These are phyloP conservation scores for Amesomyces nigricolor DNA, from an alignment of 2,329 filamentous ascomycete genomes.

Conservation along the genomic window DNA sequence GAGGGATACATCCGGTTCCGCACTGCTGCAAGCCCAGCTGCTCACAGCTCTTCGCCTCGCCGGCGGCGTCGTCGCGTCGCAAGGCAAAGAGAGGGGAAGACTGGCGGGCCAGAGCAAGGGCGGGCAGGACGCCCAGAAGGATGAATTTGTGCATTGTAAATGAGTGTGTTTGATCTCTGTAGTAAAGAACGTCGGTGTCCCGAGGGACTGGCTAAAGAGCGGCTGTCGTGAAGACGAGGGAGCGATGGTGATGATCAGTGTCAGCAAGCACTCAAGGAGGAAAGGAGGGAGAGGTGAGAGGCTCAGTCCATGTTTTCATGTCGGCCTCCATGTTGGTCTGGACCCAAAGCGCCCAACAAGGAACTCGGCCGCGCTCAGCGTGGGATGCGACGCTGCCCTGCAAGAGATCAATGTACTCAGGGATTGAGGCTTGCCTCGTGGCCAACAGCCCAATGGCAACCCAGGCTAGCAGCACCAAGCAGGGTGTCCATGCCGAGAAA, in stretches of 20 bases:
- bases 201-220: slow-evolving; percentile 4
- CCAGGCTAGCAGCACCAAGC: too few species aligned
- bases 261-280: neutral
- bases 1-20: slow-evolving; percentile 10
- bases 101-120: slow-evolving; percentile 10
- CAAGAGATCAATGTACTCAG: neutral
- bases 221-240: slow-evolving; percentile 9
- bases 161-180: neutral
- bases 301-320: neutral
- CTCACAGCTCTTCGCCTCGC: neutral
- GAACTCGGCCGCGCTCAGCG: neutral
- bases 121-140: slow-evolving; percentile 19
- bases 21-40: slow-evolving; percentile 9
- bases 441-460: neutral
- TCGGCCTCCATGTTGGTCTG: neutral
- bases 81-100: slow-evolving; percentile 1
- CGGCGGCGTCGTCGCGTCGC: neutral
- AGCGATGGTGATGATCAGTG: neutral
- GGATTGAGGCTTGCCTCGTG: neutral
- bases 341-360: neutral
- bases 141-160: slow-evolving; percentile 18
- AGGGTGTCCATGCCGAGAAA: neutral
- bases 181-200: slow-evolving; percentile 5
- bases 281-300: neutral
- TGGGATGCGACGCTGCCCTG: neutral